Percentiles rank a stretch among this genome's conserved stretches.
Conservation (phyloP, 345 rosid species). For the Mangifera indica region DNA sequence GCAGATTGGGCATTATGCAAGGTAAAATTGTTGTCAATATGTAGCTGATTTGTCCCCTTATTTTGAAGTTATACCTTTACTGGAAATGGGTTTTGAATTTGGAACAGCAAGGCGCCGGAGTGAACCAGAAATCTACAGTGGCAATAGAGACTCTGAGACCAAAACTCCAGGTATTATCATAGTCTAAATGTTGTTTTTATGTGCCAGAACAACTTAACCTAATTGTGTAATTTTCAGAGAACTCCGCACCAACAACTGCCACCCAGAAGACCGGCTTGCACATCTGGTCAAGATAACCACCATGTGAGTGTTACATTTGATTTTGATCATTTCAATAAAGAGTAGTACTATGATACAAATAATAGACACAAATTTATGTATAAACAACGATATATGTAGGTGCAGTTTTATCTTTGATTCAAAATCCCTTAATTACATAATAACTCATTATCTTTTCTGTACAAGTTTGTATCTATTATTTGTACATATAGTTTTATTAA, state of each 20-base stretch:
- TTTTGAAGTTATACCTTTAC: too few relatives aligned
- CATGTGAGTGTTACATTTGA: constrained; percentile 26
- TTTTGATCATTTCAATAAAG: too few relatives aligned
- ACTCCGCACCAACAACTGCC: constrained; percentile 74
- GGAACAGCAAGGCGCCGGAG: constrained; percentile 66
- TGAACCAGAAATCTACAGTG: constrained; percentile 43
- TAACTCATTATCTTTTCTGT: too few relatives aligned
- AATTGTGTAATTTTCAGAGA: constrained; percentile 39
- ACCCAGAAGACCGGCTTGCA: constrained; percentile 66
- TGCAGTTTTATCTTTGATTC: too few relatives aligned
- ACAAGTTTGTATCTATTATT: too few relatives aligned
- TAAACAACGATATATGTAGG: too few relatives aligned
- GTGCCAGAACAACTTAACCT: background rate
- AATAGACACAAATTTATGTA: too few relatives aligned
- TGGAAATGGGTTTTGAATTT: background rate
- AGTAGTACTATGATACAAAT: too few relatives aligned
- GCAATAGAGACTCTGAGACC: constrained; percentile 68
- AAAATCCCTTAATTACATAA: too few relatives aligned
- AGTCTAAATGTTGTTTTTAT: too few relatives aligned
- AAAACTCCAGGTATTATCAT: constrained; percentile 52
- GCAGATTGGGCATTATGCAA: constrained; percentile 89
- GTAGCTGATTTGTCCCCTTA: background rate
- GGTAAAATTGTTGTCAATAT: constrained; percentile 29
- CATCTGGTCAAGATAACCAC: constrained; percentile 45
- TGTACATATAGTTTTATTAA: too few relatives aligned